These are phyloP conservation scores for Aureobasidium sp. DNA, from an alignment of 2,329 filamentous ascomycete species.

Conservation along the genomic window DNA sequence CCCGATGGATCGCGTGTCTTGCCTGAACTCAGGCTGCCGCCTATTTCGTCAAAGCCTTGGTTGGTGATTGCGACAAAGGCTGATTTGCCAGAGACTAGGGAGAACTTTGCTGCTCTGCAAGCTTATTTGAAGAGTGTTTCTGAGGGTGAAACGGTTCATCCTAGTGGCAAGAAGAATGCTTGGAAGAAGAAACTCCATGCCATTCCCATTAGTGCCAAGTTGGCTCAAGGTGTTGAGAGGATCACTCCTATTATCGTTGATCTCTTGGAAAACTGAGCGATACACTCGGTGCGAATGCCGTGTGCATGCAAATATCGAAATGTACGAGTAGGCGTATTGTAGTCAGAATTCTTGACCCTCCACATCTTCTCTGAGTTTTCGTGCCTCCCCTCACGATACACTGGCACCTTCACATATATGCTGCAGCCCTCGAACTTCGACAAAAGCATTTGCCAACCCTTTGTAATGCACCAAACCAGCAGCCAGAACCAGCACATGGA, in stretches of 20 bases:
- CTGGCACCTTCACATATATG: not conserved
- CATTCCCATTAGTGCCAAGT: conserved; percentile 85
- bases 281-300: too few relatives aligned
- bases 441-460: conserved; percentile 14
- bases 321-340: not conserved
- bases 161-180: conserved; percentile 59
- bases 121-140: conserved; percentile 63
- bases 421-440: not conserved
- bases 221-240: conserved; percentile 71
- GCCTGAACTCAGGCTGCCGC: conserved; percentile 49
- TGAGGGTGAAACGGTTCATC: conserved; percentile 59
- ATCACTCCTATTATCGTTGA: conserved; percentile 68
- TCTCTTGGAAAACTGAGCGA: conserved; percentile 48
- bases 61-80: conserved; percentile 93
- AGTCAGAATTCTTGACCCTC: not conserved
- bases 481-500: conserved; percentile 19
- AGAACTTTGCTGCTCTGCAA: conserved; percentile 65
- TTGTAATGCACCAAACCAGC: conserved; percentile 19
- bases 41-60: conserved; percentile 92
- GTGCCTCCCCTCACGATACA: not conserved
- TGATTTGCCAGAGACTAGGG: conserved; percentile 69
- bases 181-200: conserved; percentile 53
- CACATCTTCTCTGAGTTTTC: not conserved
- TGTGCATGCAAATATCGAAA: too few relatives aligned
- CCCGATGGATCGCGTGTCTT: conserved; percentile 27